Base-by-base conservation (phyloP, 2,329 filamentous ascomycete genomes). In the Atkinsonella texensis region DNA sequence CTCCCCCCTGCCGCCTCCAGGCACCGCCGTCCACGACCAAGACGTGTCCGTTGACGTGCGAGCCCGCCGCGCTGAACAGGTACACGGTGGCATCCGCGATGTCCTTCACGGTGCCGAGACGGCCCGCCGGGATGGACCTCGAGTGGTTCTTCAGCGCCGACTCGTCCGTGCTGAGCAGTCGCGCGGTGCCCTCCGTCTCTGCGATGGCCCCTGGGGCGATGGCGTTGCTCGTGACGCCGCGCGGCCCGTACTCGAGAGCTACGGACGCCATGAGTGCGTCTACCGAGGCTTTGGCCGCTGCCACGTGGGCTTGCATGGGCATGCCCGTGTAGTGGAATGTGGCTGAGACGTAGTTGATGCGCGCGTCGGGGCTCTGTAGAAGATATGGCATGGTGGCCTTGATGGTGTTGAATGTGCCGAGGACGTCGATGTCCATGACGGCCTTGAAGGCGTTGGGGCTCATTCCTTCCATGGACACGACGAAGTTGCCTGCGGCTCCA, bases 341-440 rank as follows among this genome's bases (percentile, higher is more conserved):
- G 4, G 90, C 91, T 44, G 86, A 93, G 55, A 97, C 79, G 67
- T 90, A 95, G 61, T 96, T 80, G 63, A 97, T 89, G 53, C 90
- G 83, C 10, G 90, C 89, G 45, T 60, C 58, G 1, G 86, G 83
- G n/a, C 89, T 94, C 59, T 81, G 76, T 12, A 89, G 69, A 3
- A 98, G 79, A 61, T 95, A 78, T 0, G 89, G 88, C 35, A 96
- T 72, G 1, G 89, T 93, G 3, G 91, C 89, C 71, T 97, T 97
- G 63, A 95, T 76, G 2, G 89, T 95, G 72, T 97, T 95, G 72
- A 87, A 98, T 15, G 87, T 94, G 33, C 93, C 93, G 38, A 97
- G 69, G 2, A 95, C 85, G 65, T 97, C 93, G 62, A 98, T 98
- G 55, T 97, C 93, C 61, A 97, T 91, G 57, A 98, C 93, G 0